Evolutionary conservation across 2,329 filamentous ascomycete species (phyloP), one percentile per base, ranked within the genome.

Genomic region (Monosporascus sp.): DNA sequence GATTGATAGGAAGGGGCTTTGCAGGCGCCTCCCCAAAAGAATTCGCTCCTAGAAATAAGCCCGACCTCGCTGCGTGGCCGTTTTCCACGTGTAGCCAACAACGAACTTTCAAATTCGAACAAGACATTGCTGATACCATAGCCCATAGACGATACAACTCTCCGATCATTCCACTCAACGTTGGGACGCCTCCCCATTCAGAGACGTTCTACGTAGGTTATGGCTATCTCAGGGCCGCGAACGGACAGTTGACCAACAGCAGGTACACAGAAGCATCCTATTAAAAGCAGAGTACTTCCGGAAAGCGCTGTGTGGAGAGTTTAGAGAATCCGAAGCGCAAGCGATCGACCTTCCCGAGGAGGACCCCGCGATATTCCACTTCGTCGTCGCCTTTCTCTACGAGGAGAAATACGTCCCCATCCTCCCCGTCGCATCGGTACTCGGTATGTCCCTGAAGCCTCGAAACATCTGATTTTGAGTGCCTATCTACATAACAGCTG

Each of bases 321-420:
- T 79, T 58, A 69, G 61, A 49, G 78, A 81, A 59, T 71, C 75
- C 2, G 68, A 67, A 20, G 69, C 73, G 17, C 75, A 79, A 56
- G 70, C 71, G 16, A 72, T 81, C 50, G 70, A 77, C 59, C 65
- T 81, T 1, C 77, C 76, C 0, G 77, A 80, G 53, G 78, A 81
- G 55, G 71, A 79, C 56, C 76, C 78, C 3, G 71, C 73, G 51
- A 72, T 78, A 47, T 81, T 81, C 56, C 75, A 78, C 53, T 78
- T 79, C 56, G 63, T 81, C 43, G 66, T 81, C 37, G 75, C 76
- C n/a, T 80, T 73, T 49, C 64, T 80, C 14, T 80, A 79, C 57
- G 76, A 80, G 57, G 72, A 69, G 20, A 72, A 65, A 52, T 79
- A 74, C 57, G 66, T 72, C 3, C 77, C 77, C 37, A 75, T 78